These are phyloP conservation scores for Cyclospora cayetanensis DNA, from an alignment of 169 alveolate genomes.

Conservation along the genomic window DNA sequence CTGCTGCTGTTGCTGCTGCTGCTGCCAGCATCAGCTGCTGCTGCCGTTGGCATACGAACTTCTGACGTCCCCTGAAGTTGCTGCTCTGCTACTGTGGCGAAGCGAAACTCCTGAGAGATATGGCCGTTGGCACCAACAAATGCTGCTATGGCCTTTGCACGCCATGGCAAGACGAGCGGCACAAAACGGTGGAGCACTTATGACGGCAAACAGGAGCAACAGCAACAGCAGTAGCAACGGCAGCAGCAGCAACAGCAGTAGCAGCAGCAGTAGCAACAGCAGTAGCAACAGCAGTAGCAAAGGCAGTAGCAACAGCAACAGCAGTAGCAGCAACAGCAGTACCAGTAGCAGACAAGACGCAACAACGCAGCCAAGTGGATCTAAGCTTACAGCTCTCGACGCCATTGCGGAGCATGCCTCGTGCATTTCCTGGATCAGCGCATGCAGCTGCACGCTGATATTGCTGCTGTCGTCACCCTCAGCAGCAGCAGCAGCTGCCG, in stretches of 20 bases:
- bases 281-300: neutral
- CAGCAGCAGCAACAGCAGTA: neutral
- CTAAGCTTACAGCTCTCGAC: neutral
- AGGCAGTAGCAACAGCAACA: too few species aligned
- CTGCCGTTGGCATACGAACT: neutral
- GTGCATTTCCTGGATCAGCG: conserved; percentile 9
- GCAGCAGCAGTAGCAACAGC: neutral
- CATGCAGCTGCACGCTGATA: conserved; percentile 29
- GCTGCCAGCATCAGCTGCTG: too few species aligned
- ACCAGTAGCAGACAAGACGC: neutral
- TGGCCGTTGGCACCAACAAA: too few species aligned
- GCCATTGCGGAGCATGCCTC: conserved; percentile 28
- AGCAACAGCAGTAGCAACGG: neutral
- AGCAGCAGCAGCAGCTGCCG: neutral
- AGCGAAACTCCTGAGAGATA: conserved; percentile 38
- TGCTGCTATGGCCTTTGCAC: neutral
- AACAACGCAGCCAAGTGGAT: too few species aligned
- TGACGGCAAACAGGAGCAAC: neutral
- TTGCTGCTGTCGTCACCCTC: neutral
- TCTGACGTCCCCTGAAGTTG: neutral
- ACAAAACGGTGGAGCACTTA: neutral
- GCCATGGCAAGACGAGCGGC: neutral
- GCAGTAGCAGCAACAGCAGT: neutral
- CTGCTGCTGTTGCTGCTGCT: conserved; percentile 45
- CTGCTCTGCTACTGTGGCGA: conserved; percentile 48